Conservation (phyloP, 495 filamentous ascomycete species). For the Rhypophila decipiens region DNA sequence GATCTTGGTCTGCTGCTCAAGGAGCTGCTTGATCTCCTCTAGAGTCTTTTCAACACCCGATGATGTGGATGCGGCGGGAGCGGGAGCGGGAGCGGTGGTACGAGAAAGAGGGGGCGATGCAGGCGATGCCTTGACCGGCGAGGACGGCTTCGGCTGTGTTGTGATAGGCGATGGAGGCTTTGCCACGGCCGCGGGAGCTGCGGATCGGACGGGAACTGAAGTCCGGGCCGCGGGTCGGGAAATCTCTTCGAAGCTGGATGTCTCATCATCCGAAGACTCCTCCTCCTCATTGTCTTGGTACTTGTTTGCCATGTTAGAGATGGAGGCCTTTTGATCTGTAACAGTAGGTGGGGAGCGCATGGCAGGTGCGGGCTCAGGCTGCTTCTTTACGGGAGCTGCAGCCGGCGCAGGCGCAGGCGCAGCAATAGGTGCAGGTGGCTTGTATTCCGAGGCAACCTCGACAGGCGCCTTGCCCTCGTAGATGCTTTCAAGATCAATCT, state of each 20-base stretch:
- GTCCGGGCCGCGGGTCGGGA: constrained; percentile 47
- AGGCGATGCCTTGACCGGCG: constrained; percentile 25
- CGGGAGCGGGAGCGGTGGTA: constrained; percentile 9
- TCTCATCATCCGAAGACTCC: constrained; percentile 54
- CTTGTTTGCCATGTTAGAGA: constrained; percentile 75
- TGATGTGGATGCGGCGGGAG: constrained; percentile 11
- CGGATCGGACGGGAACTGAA: constrained; percentile 15
- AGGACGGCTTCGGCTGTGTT: constrained; percentile 23
- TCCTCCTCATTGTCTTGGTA: constrained; percentile 70
- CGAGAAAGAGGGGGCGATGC: constrained; percentile 15
- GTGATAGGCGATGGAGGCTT: constrained; percentile 27
- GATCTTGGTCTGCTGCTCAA: constrained; percentile 56
- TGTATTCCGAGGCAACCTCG: constrained; percentile 65
- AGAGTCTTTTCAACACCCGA: constrained; percentile 39
- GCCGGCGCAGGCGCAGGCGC: constrained; percentile 36
- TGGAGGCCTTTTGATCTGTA: constrained; percentile 77
- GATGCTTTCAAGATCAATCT: constrained; percentile 86
- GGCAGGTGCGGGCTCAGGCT: constrained; percentile 42
- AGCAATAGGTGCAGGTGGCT: constrained; percentile 44
- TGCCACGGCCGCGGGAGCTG: no score
- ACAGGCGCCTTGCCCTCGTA: constrained; percentile 76
- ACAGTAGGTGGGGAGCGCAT: constrained; percentile 53
- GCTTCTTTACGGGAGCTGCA: constrained; percentile 47
- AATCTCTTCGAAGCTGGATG: constrained; percentile 78
- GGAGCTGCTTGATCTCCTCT: constrained; percentile 56